Percentiles rank a stretch among this genome's conserved stretches.
These are phyloP conservation scores for Xenoacremonium recifei DNA, from an alignment of 2,329 filamentous ascomycete genomes.

Conservation along the genomic window DNA sequence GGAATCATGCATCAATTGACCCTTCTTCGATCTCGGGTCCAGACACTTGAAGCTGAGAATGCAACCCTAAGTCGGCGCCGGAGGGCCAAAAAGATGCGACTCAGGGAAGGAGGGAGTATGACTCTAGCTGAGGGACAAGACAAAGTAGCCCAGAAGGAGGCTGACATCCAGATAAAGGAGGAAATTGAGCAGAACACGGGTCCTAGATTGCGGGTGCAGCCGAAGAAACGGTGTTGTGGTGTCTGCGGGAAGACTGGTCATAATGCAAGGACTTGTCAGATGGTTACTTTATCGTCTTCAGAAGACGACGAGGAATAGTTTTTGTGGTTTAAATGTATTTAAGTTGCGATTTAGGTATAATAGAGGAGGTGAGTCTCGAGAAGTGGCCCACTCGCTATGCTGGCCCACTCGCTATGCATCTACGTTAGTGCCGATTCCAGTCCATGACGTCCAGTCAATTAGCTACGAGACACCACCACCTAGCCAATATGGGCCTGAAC, in stretches of 20 bases:
- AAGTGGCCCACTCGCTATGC: no score
- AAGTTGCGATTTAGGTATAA: no score
- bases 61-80: neutral
- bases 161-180: conserved; percentile 5
- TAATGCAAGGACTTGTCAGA: neutral
- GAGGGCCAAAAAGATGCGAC: neutral
- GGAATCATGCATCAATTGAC: no score
- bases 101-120: conserved; percentile 7
- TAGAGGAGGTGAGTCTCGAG: no score
- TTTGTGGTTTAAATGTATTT: no score
- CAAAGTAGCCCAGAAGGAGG: conserved; percentile 9
- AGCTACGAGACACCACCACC: neutral
- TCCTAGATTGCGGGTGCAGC: neutral
- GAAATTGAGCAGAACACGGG: neutral
- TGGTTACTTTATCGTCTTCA: no score
- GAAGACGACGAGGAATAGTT: no score
- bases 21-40: no score
- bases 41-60: no score
- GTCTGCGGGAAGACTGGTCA: neutral
- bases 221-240: neutral
- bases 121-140: conserved; percentile 6
- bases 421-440: neutral
- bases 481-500: neutral
- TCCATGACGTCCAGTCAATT: neutral
- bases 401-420: no score